Evolutionary conservation across 768 basidiomycete species (phyloP).

Genomic region (Amanita pallidorosea): DNA sequence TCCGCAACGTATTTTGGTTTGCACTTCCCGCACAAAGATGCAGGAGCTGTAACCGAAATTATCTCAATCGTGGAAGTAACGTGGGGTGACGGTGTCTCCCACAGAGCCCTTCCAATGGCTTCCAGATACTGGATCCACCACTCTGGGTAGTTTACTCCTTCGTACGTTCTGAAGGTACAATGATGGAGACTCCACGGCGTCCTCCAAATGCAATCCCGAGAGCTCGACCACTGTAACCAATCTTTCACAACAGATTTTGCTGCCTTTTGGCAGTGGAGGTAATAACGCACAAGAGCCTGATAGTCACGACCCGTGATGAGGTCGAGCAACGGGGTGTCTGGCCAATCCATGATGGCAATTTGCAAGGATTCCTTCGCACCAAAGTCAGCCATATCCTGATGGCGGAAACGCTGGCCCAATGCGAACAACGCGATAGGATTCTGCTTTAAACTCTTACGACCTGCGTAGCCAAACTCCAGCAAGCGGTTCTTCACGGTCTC

Average conservation of each 20-base stretch:
- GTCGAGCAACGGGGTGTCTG: neutral
- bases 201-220: neutral
- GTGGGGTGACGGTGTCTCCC: neutral
- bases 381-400: conserved; percentile 2
- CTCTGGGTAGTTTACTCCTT: neutral
- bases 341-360: neutral
- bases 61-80: neutral
- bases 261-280: neutral
- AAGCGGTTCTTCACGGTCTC: neutral
- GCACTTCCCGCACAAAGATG: neutral
- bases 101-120: neutral
- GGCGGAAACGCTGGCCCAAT: neutral
- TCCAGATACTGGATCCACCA: conserved; percentile 4
- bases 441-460: neutral
- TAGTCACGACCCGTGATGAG: conserved; percentile 1
- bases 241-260: neutral
- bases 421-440: conserved; percentile 1
- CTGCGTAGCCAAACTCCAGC: conserved; percentile 1
- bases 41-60: neutral
- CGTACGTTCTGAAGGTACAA: neutral
- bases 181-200: neutral
- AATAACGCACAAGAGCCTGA: neutral
- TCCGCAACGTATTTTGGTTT: conserved; percentile 1
- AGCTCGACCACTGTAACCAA: neutral
- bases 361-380: neutral